Conservation (phyloP, 2,329 filamentous ascomycete species). For the Aspergillus transmontanensis region DNA sequence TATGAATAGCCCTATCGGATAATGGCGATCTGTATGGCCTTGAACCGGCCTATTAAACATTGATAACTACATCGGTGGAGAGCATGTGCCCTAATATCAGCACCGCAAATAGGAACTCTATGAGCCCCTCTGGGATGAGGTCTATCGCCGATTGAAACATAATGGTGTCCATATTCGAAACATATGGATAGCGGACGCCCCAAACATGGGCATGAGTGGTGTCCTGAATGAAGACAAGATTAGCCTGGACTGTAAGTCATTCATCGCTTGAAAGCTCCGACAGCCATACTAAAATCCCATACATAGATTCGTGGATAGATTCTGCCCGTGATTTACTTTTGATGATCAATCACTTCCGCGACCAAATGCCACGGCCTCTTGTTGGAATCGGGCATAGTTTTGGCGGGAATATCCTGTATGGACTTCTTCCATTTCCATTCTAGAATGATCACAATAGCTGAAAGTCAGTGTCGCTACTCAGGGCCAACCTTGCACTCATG, state of each 20-base stretch:
- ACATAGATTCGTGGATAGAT: slow-evolving; percentile 16
- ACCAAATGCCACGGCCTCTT: slow-evolving; percentile 20
- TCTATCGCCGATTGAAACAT: neutral
- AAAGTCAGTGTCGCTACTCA: neutral
- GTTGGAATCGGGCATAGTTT: slow-evolving; percentile 23
- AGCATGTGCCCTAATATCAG: neutral
- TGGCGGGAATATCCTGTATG: slow-evolving; percentile 5
- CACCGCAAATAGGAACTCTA: slow-evolving; percentile 11
- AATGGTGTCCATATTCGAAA: slow-evolving; percentile 5
- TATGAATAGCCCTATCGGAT: neutral
- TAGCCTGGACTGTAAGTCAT: slow-evolving; percentile 12
- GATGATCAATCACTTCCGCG: slow-evolving; percentile 20
- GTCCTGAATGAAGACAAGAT: slow-evolving; percentile 16
- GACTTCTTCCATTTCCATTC: too few relatives aligned
- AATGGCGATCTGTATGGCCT: neutral
- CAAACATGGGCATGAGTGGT: slow-evolving; percentile 13
- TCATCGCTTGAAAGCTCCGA: neutral
- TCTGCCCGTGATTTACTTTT: slow-evolving; percentile 19
- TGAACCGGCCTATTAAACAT: neutral
- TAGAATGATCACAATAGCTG: neutral
- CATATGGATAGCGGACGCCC: slow-evolving; percentile 17
- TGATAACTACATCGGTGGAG: neutral
- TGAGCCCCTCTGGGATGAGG: slow-evolving; percentile 17
- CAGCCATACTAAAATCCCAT: neutral
- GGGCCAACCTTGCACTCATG: slow-evolving; percentile 4